phyloP scores from a whole-genome alignment of 345 rosid species.

The Microcos paniculata region DNA sequence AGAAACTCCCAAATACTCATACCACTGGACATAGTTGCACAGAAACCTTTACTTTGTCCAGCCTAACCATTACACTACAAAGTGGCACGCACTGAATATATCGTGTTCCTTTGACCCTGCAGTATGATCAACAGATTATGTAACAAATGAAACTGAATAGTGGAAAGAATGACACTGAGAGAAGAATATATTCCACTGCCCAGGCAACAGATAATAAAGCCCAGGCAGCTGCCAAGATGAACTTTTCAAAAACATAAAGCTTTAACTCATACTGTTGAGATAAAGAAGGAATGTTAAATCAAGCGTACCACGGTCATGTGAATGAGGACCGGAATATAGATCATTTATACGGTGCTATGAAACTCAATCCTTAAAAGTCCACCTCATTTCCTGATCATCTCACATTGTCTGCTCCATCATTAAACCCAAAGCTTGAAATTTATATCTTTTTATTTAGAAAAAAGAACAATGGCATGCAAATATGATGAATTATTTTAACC shows the following conservation, averaged over 20 bases:
- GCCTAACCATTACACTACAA: conserved; percentile 80
- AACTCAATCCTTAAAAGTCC: neutral
- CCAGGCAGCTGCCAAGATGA: neutral
- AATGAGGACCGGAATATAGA: neutral
- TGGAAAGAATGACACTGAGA: neutral
- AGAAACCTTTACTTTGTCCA: conserved; percentile 89
- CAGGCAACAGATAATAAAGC: neutral
- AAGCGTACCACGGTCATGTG: neutral
- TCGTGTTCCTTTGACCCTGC: conserved; percentile 81
- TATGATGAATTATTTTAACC: neutral
- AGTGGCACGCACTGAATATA: conserved; percentile 71
- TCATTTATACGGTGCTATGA: neutral
- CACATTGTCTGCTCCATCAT: neutral
- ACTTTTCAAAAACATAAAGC: neutral
- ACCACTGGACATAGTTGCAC: neutral
- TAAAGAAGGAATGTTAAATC: neutral
- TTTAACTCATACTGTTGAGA: neutral
- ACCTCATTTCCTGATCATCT: neutral
- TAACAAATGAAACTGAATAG: neutral
- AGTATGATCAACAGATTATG: conserved; percentile 5
- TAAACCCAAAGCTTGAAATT: neutral
- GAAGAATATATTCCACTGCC: conserved; percentile 1
- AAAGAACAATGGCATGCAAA: neutral
- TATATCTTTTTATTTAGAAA: neutral
- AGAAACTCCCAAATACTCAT: neutral